Evolutionary conservation across 768 basidiomycete species (phyloP).

Genomic region (Serendipita sp.): DNA sequence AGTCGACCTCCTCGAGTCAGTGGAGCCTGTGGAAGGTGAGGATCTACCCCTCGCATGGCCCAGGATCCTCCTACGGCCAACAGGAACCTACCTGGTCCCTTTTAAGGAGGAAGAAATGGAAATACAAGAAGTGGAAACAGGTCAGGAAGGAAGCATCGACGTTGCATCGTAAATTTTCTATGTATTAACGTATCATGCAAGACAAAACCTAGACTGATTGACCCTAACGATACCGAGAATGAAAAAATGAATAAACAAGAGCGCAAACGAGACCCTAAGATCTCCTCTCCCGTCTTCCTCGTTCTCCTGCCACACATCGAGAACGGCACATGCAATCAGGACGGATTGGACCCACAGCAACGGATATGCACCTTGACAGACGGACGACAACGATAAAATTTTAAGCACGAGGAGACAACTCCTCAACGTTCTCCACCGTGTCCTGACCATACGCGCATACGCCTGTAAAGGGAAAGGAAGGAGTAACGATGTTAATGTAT

Average conservation of each 20-base stretch:
- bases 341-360: slow-evolving; percentile 16
- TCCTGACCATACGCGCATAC: slow-evolving; percentile 6
- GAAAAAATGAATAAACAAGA: slow-evolving; percentile 26
- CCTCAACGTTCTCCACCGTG: slow-evolving; percentile 16
- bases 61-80: no score
- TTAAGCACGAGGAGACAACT: slow-evolving; percentile 11
- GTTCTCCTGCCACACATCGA: slow-evolving; percentile 25
- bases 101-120: not conserved
- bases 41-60: no score
- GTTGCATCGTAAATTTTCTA: no score
- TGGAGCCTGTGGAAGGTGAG: no score
- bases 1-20: no score
- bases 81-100: no score
- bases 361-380: slow-evolving; percentile 15
- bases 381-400: slow-evolving; percentile 15
- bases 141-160: no score
- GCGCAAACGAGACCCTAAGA: slow-evolving; percentile 21
- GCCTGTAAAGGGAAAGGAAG: not conserved
- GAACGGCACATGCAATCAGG: slow-evolving; percentile 24
- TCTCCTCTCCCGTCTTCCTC: slow-evolving; percentile 7
- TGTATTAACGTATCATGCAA: not conserved
- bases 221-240: slow-evolving; percentile 16
- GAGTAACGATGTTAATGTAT: not conserved
- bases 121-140: no score
- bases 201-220: slow-evolving; percentile 5